Evolutionary conservation across 495 filamentous ascomycete genomes (phyloP), one percentile per base, ranked within the genome.

Genomic region (Bryoglossum gracile): DNA sequence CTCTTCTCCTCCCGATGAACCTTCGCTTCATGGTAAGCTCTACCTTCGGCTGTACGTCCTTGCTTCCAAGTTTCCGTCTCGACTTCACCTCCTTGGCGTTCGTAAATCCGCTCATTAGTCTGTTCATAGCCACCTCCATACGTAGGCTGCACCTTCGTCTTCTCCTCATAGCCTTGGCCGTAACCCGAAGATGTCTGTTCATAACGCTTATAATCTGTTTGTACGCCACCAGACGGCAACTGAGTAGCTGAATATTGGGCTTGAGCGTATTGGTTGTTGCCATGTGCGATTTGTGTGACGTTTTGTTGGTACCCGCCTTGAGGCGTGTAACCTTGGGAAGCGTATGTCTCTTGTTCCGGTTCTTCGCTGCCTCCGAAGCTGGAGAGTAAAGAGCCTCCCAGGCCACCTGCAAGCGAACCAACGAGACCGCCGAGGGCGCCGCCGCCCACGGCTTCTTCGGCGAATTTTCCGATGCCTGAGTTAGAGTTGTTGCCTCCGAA

Each of bases 341-440:
- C 22, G 36, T 64, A 61, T 0, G 44, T 32, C 42, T 50, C 37
- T n/a, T 38, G 54, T 33, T 62, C 46, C 41, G 60, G 55, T 38
- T 65, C 46, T 22, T 57, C 55, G 36, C 46, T 28, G 24, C 53
- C 57, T 28, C 55, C 35, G 48, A 69, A 52, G 36, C 56, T 46
- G 48, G 59, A 48, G 56, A 77, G 64, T 18, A 72, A 54, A 56
- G 70, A 66, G 0, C 69, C 69, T 16, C 72, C 68, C 45, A 75
- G 51, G 18, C 67, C 68, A 28, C 71, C 70, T 2, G 73, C 71
- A 9, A 78, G 55, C 10, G 73, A 71, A 19, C 75, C 73, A 18
- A 80, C 54, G 13, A 78, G 47, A 28, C 76, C 72, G 36, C 75
- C 76, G 26, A 76, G 44, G 6, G 68, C 67, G 17, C 58, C 58